Percentiles rank a stretch among this genome's conserved stretches.
Evolutionary conservation across 495 filamentous ascomycete species (phyloP).

Genomic region (Pyrenula aspistea): DNA sequence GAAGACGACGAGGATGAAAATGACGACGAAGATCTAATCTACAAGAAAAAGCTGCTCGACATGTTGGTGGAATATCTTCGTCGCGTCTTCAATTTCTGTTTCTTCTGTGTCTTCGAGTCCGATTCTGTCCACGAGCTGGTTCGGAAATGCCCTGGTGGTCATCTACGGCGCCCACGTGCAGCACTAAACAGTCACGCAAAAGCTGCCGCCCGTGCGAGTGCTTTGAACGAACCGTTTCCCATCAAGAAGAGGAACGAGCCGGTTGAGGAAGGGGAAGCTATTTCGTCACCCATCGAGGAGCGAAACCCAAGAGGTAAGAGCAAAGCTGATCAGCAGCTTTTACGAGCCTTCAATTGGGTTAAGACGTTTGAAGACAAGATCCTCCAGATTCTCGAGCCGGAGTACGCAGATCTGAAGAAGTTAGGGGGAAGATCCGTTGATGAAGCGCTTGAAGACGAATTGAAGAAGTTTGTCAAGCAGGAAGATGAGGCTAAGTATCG

Average conservation of each 20-base stretch:
- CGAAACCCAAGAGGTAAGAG: slow-evolving; percentile 53
- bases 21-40: slow-evolving; percentile 78
- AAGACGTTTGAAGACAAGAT: slow-evolving; percentile 97
- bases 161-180: slow-evolving; percentile 79
- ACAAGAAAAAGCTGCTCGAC: slow-evolving; percentile 93
- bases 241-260: slow-evolving; percentile 57
- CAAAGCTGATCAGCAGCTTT: slow-evolving; percentile 82
- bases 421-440: slow-evolving; percentile 81
- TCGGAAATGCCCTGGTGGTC: slow-evolving; percentile 90
- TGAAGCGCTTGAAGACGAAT: slow-evolving; percentile 76
- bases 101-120: slow-evolving; percentile 98
- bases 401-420: slow-evolving; percentile 72
- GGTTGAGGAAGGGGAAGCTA: slow-evolving; percentile 53
- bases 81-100: slow-evolving; percentile 95
- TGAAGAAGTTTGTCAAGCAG: slow-evolving; percentile 82
- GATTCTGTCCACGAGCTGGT: slow-evolving; percentile 93
- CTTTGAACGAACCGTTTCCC: slow-evolving; percentile 67
- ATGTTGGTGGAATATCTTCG: slow-evolving; percentile 92
- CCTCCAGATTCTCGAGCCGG: slow-evolving; percentile 79
- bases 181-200: slow-evolving; percentile 73
- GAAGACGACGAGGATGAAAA: slow-evolving; percentile 67
- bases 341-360: slow-evolving; percentile 98
- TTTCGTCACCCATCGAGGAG: slow-evolving; percentile 46
- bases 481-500: slow-evolving; percentile 94
- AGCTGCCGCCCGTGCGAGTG: slow-evolving; percentile 73